Conservation (phyloP, 768 basidiomycete species). For the Tephrocybe sp. region DNA sequence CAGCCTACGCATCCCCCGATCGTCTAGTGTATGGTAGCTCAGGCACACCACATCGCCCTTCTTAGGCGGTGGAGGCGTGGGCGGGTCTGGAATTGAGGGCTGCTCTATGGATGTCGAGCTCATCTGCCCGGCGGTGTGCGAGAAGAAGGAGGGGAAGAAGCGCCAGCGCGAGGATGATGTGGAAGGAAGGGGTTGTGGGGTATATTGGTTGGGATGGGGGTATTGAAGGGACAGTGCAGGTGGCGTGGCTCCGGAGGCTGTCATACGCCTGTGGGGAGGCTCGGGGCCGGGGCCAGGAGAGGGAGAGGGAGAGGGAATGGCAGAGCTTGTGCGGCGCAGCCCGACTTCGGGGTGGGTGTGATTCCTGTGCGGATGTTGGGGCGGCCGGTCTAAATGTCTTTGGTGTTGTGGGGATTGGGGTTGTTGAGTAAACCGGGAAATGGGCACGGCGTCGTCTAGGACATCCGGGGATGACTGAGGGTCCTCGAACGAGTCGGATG, state of each 20-base stretch:
- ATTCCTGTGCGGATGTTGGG: not conserved
- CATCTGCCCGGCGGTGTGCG: slow-evolving; percentile 31
- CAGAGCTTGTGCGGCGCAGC: slow-evolving; percentile 6
- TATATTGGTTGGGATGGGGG: slow-evolving; percentile 5
- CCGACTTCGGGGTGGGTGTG: slow-evolving; percentile 6
- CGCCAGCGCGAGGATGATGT: slow-evolving; percentile 48
- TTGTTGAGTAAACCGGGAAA: slow-evolving; percentile 26
- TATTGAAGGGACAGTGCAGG: slow-evolving; percentile 5
- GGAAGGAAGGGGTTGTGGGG: slow-evolving; percentile 1
- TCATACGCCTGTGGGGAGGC: slow-evolving; percentile 1
- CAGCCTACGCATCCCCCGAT: slow-evolving; percentile 70
- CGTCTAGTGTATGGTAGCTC: slow-evolving; percentile 71
- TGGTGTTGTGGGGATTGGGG: slow-evolving; percentile 6
- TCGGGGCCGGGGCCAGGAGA: not conserved
- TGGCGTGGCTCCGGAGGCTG: slow-evolving; percentile 17
- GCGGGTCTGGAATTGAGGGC: slow-evolving; percentile 12
- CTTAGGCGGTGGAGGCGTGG: slow-evolving; percentile 29
- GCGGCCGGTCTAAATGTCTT: not conserved
- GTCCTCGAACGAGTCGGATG: slow-evolving; percentile 19
- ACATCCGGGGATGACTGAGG: slow-evolving; percentile 21
- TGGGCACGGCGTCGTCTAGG: slow-evolving; percentile 18
- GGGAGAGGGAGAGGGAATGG: not conserved
- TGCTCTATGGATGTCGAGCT: slow-evolving; percentile 13
- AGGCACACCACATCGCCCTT: slow-evolving; percentile 77
- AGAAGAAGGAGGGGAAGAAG: slow-evolving; percentile 50